A percentile compares a stretch with the other conserved stretches of the same genome.
phyloP scores from a whole-genome alignment of 129 eudicot genomes.

The Deinandra increscens region DNA sequence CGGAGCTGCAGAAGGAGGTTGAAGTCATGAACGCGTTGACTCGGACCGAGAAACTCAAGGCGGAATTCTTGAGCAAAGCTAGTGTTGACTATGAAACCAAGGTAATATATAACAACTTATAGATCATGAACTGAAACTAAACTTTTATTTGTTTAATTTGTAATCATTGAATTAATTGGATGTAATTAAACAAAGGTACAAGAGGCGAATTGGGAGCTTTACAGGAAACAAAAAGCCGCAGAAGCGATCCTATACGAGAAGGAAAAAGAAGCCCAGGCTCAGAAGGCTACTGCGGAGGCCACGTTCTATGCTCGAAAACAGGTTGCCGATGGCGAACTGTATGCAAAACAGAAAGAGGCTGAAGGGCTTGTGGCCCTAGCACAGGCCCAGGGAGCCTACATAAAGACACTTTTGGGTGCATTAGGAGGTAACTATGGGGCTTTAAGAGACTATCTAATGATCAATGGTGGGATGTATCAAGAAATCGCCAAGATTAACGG shows the following conservation, averaged over 20 bases:
- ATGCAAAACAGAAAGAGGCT: constrained; percentile 64
- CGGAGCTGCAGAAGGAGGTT: constrained; percentile 66
- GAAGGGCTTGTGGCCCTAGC: constrained; percentile 55
- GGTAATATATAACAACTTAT: no score
- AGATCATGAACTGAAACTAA: no score
- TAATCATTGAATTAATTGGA: no score
- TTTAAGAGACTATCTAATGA: constrained; percentile 58
- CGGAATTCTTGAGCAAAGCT: constrained; percentile 62
- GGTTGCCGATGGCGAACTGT: constrained; percentile 55
- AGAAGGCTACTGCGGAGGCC: constrained; percentile 60
- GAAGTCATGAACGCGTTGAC: constrained; percentile 70
- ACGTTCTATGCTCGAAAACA: constrained; percentile 49
- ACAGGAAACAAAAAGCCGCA: constrained; percentile 56
- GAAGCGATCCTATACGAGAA: constrained; percentile 53
- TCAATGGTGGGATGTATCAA: constrained; percentile 53
- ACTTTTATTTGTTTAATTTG: no score
- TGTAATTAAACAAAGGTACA: constrained; percentile 44
- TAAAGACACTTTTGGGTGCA: constrained; percentile 47
- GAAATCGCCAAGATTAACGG: constrained; percentile 55
- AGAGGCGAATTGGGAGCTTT: constrained; percentile 70
- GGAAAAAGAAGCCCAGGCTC: constrained; percentile 60
- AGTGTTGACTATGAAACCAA: constrained; percentile 72
- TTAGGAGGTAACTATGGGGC: constrained; percentile 49
- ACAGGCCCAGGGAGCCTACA: constrained; percentile 56
- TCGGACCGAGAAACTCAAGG: constrained; percentile 62